Base-by-base conservation (phyloP, 805 yeast genomes). In the Tetrapisispora fleetii region DNA sequence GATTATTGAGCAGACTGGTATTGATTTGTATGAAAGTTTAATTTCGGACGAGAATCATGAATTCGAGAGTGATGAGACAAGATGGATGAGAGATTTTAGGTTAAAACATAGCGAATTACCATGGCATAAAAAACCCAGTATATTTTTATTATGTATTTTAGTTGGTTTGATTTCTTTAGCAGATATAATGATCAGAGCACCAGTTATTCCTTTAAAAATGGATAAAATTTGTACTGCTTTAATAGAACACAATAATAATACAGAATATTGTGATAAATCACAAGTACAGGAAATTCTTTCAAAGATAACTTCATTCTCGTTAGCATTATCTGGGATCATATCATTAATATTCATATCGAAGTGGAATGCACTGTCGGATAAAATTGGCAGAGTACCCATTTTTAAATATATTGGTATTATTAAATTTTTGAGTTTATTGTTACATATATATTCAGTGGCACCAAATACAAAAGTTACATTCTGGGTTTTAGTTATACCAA, bases 331-430 rank as follows among this genome's bases (percentile, higher is more conserved):
- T 5, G 80, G 81, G 0, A 48, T 75, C 0, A 58, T 77, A 2
- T 70, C 74, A 28, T 69, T 79, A 22, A 48, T 81, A 1, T 75
- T 80, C n/a, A 66, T 80, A 49, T 83, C 85, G 0, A 80, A 79
- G 54, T 64, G 83, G 48, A 83, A 88, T 2, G 76, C 78, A 46
- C 58, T 78, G 14, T 78, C 85, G 19, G 93, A 85, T 59, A 64
- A 78, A 33, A 68, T 73, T 51, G 93, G 93, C 1, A 69, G 93
- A 49, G 76, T 75, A 39, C 68, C 74, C 9, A 63, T 78, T 4
- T 64, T 83, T 37, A 50, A 70, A 1, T 59, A 67, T 35, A 60
- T 65, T 48, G 67, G 63, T 3, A 5, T 53, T 1, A 49, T 67
- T 5, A 48, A 57, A 18, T 36, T 62, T 3, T 9, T 68, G 1